Evolutionary conservation across 2,329 filamentous ascomycete genomes (phyloP).

Genomic region (Tolypocladium amazonense): DNA sequence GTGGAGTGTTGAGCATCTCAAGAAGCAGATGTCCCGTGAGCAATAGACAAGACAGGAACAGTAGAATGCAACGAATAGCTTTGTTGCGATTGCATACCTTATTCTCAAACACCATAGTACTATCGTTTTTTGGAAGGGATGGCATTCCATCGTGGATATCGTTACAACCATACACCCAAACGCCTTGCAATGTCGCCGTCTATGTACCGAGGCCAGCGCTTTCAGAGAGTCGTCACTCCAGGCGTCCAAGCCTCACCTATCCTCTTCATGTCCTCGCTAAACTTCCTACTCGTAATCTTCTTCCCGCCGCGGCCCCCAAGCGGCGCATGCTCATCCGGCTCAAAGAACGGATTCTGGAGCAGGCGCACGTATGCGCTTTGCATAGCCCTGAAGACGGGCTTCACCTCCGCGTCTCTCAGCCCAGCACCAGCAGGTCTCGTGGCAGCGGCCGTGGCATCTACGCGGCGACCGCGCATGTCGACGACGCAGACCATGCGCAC

Average conservation of each 20-base stretch:
- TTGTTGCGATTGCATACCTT: background rate
- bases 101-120: conserved; percentile 1
- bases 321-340: conserved; percentile 72
- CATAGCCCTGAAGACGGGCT: conserved; percentile 81
- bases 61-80: background rate
- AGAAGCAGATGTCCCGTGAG: conserved; percentile 8
- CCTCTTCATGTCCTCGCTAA: conserved; percentile 70
- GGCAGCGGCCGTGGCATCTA: conserved; percentile 17
- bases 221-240: conserved; percentile 51
- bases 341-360: conserved; percentile 90
- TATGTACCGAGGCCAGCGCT: conserved; percentile 1
- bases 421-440: conserved; percentile 42
- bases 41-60: conserved; percentile 3
- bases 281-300: conserved; percentile 72
- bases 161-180: conserved; percentile 8
- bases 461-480: conserved; percentile 70
- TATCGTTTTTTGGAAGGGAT: too few relatives aligned
- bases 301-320: conserved; percentile 41
- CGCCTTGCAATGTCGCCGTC: conserved; percentile 11
- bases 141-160: background rate
- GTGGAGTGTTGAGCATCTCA: conserved; percentile 24
- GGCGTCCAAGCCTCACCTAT: conserved; percentile 82
- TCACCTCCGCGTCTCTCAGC: conserved; percentile 76
- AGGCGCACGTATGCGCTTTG: conserved; percentile 86
- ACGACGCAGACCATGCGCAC: conserved; percentile 84